Evolutionary conservation across 257 asterid genomes (phyloP).

Genomic region (Voacanga thouarsii): DNA sequence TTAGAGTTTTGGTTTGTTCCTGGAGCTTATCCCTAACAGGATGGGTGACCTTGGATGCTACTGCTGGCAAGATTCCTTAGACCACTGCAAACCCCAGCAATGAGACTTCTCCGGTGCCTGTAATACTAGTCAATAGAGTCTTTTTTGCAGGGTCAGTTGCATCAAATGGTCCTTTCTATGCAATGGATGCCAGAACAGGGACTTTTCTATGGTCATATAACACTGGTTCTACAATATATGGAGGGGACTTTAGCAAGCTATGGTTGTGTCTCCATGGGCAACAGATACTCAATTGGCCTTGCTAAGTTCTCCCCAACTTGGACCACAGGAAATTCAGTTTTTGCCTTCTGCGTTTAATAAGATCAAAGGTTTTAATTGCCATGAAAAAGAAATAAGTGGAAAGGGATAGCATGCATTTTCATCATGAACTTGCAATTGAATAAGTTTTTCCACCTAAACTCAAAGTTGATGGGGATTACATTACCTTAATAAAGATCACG

Average conservation of each 20-base stretch:
- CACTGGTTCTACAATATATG: constrained; percentile 65
- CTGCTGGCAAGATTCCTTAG: constrained; percentile 61
- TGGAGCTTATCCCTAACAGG: no score
- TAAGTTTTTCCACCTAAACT: not conserved
- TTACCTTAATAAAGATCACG: not conserved
- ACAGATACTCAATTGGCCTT: constrained; percentile 54
- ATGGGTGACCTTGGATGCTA: constrained; percentile 82
- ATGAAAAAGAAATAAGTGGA: not conserved
- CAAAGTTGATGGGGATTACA: not conserved
- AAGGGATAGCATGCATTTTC: no score
- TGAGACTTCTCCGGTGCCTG: constrained; percentile 58
- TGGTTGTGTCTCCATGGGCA: constrained; percentile 68
- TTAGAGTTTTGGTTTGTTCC: no score
- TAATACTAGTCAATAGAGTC: constrained; percentile 58
- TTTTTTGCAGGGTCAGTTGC: constrained; percentile 65
- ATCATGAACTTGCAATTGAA: not conserved
- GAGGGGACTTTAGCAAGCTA: constrained; percentile 76
- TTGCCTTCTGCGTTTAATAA: constrained; percentile 47
- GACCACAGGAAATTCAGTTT: constrained; percentile 62
- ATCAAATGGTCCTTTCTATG: constrained; percentile 67
- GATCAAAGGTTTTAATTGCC: not conserved
- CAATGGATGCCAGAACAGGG: constrained; percentile 64
- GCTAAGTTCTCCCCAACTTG: constrained; percentile 73
- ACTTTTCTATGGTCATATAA: constrained; percentile 43
- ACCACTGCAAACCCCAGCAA: constrained; percentile 77